A percentile compares a stretch with the other conserved stretches of the same genome.
These are phyloP conservation scores for Eragrostis curvula DNA, from an alignment of 176 grass and related monocot genomes.

Conservation along the genomic window DNA sequence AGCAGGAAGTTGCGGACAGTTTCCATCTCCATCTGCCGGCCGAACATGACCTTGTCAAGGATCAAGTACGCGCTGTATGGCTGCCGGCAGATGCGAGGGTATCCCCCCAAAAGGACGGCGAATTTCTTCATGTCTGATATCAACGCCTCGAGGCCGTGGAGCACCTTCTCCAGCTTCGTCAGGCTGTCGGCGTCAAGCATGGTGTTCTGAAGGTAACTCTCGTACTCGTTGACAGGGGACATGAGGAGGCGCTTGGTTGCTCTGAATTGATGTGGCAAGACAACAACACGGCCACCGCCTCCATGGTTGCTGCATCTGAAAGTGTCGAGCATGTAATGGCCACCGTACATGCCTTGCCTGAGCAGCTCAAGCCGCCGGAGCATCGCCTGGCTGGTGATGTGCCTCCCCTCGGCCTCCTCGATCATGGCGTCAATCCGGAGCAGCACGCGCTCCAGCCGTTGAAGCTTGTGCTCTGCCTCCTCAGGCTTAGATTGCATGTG, in stretches of 20 bases:
- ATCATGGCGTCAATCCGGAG: conserved; percentile 15
- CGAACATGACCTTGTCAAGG: conserved; percentile 36
- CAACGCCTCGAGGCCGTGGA: not conserved
- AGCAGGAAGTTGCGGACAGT: conserved; percentile 22
- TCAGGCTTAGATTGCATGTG: not conserved
- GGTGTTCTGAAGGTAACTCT: not conserved
- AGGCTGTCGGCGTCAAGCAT: not conserved
- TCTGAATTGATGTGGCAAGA: too few species aligned
- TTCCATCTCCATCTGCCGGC: conserved; percentile 31
- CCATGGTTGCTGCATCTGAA: not conserved
- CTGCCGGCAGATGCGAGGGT: conserved; percentile 1
- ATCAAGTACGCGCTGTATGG: not conserved
- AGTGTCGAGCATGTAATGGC: conserved; percentile 46
- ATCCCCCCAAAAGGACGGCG: not conserved
- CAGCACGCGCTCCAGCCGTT: conserved; percentile 22
- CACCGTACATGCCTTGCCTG: too few species aligned
- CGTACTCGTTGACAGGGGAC: not conserved
- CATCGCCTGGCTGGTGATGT: conserved; percentile 27
- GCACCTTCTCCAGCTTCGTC: not conserved
- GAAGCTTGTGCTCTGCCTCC: conserved; percentile 28
- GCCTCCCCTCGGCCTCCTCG: conserved; percentile 11
- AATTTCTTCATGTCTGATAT: not conserved
- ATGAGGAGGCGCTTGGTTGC: not conserved
- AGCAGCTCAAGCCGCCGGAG: conserved; percentile 28
- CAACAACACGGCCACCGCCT: not conserved